Conservation (phyloP, 1,284 basidiomycete genomes). For the Sutorius eximius region DNA sequence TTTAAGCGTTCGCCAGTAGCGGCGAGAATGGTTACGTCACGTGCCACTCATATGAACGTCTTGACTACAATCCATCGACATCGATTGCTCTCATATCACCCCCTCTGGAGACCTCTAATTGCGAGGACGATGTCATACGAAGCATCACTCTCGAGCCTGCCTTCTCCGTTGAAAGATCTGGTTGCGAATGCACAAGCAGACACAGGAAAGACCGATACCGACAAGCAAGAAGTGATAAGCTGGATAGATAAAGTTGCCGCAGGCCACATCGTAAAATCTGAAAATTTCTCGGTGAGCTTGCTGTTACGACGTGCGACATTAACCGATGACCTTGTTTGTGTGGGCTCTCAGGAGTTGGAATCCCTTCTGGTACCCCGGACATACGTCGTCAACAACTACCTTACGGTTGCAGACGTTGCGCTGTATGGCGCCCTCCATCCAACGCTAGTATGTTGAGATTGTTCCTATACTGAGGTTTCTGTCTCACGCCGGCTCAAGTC, state of each 20-base stretch:
- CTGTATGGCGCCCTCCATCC: conserved; percentile 84
- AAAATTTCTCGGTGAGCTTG: conserved; percentile 49
- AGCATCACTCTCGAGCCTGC: conserved; percentile 50
- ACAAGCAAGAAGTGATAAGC: conserved; percentile 58
- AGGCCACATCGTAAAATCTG: conserved; percentile 49
- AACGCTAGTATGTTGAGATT: conserved; percentile 56
- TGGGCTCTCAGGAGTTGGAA: conserved; percentile 63
- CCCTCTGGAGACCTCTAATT: conserved; percentile 11
- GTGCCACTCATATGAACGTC: conserved; percentile 24
- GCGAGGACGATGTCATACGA: conserved; percentile 58
- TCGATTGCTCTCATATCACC: conserved; percentile 17
- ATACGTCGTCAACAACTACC: conserved; percentile 77
- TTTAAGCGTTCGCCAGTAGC: not conserved
- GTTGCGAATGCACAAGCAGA: conserved; percentile 48
- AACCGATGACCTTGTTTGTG: not conserved
- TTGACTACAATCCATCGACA: conserved; percentile 26
- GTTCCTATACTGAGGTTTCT: not conserved
- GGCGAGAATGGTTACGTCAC: conserved; percentile 17
- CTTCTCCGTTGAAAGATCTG: conserved; percentile 57
- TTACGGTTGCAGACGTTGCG: conserved; percentile 86
- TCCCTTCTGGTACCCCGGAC: conserved; percentile 73
- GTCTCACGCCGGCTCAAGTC: conserved; percentile 46
- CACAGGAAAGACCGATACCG: conserved; percentile 59
- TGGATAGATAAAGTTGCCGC: conserved; percentile 70
- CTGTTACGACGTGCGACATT: not conserved